Percentiles rank a stretch among this genome's conserved stretches.
These are phyloP conservation scores for Boletales sp. DNA, from an alignment of 768 basidiomycete genomes.

Conservation along the genomic window DNA sequence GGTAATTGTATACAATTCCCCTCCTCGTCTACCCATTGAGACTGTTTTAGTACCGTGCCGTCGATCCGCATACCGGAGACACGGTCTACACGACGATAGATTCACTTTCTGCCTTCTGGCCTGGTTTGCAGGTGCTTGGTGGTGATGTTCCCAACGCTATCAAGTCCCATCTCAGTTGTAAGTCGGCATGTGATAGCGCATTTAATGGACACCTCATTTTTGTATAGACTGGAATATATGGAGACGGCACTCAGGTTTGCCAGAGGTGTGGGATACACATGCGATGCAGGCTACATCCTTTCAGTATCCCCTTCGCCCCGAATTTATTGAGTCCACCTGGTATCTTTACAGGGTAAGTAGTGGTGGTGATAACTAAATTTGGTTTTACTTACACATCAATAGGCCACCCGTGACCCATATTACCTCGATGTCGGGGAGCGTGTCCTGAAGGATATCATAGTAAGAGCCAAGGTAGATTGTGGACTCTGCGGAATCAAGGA, in stretches of 20 bases:
- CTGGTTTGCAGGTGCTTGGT: constrained; percentile 87
- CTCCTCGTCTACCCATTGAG: not conserved
- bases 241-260: constrained; percentile 81
- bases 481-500: constrained; percentile 83
- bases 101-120: constrained; percentile 94
- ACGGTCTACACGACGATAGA: constrained; percentile 79
- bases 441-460: constrained; percentile 69
- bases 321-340: constrained; percentile 96
- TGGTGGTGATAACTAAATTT: not conserved
- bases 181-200: constrained; percentile 20
- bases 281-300: constrained; percentile 66
- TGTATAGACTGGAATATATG: constrained; percentile 86
- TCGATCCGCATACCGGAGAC: constrained; percentile 79
- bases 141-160: constrained; percentile 89
- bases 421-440: constrained; percentile 91
- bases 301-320: constrained; percentile 82
- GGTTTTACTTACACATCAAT: constrained; percentile 4
- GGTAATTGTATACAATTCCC: constrained; percentile 40
- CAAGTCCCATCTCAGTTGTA: constrained; percentile 86
- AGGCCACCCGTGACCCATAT: constrained; percentile 91
- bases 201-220: not conserved
- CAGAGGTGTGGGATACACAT: constrained; percentile 88
- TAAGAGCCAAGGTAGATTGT: constrained; percentile 78
- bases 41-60: constrained; percentile 67
- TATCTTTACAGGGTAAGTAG: constrained; percentile 79